A percentile compares a stretch with the other conserved stretches of the same genome.
Conservation (phyloP, 805 yeast species). For the Lipomyces starkeyi region DNA sequence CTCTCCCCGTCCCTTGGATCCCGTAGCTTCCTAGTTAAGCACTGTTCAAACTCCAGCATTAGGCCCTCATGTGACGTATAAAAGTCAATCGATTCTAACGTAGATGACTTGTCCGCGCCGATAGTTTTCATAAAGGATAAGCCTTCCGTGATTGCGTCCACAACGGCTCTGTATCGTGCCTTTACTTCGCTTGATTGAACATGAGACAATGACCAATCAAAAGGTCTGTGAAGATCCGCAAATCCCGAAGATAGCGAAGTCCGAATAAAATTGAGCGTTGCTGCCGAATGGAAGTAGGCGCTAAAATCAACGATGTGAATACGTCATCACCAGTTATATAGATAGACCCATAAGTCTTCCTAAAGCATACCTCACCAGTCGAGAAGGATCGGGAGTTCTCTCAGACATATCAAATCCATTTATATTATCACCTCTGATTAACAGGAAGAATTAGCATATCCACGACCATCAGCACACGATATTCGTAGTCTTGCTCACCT, state of each 20-base stretch:
- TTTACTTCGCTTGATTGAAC: slow-evolving; percentile 48
- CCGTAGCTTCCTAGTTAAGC: slow-evolving; percentile 46
- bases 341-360: neutral
- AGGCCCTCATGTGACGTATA: slow-evolving; percentile 53
- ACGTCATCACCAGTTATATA: neutral
- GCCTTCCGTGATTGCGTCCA: slow-evolving; percentile 47
- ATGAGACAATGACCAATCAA: slow-evolving; percentile 52
- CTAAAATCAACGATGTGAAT: slow-evolving; percentile 21
- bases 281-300: slow-evolving; percentile 54
- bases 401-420: slow-evolving; percentile 51
- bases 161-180: slow-evolving; percentile 49
- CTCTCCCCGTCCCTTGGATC: slow-evolving; percentile 37
- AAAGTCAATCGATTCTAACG: slow-evolving; percentile 47
- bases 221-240: slow-evolving; percentile 51
- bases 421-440: slow-evolving; percentile 50
- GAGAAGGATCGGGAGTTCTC: slow-evolving; percentile 50
- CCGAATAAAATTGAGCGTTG: slow-evolving; percentile 51
- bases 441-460: neutral
- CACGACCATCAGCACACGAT: neutral
- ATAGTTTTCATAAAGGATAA: slow-evolving; percentile 50
- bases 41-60: slow-evolving; percentile 51
- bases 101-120: slow-evolving; percentile 47
- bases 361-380: slow-evolving; percentile 45
- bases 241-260: slow-evolving; percentile 48
- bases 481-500: slow-evolving; percentile 19